phyloP scores from a whole-genome alignment of 108 stramenopile genomes.

The Epipyxis sp. region DNA sequence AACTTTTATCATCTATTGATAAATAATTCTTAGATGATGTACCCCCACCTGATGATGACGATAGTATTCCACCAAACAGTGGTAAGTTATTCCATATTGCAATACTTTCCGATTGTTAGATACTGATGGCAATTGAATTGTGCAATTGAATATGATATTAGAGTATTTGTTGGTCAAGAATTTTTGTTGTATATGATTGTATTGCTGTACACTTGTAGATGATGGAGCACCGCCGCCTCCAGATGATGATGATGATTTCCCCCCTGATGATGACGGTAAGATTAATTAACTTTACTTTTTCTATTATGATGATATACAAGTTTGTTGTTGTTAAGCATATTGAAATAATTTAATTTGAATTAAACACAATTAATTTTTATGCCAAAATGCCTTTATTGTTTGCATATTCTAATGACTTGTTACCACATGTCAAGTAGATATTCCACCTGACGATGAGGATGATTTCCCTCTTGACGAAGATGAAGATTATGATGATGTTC shows the following conservation, averaged over 20 bases:
- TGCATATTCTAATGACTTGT: too few relatives aligned
- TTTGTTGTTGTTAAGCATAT: too few relatives aligned
- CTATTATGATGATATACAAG: too few relatives aligned
- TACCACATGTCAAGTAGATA: too few relatives aligned
- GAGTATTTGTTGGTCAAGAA: background rate
- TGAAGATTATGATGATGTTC: slow-evolving; percentile 5
- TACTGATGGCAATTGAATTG: background rate
- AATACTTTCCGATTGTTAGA: background rate
- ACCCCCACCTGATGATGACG: background rate
- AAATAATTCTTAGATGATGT: too few relatives aligned
- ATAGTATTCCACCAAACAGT: background rate
- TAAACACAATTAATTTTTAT: too few relatives aligned
- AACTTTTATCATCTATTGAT: too few relatives aligned
- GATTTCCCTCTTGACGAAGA: background rate
- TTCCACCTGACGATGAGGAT: slow-evolving; percentile 17
- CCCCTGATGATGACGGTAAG: background rate
- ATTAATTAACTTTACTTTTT: background rate
- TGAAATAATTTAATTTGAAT: too few relatives aligned
- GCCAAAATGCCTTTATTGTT: too few relatives aligned
- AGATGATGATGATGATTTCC: slow-evolving; percentile 25
- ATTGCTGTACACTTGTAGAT: background rate
- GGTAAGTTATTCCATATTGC: background rate
- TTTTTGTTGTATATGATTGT: background rate
- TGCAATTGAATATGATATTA: background rate
- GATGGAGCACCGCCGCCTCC: background rate